phyloP scores from a whole-genome alignment of 768 basidiomycete species.

The Russula emetica region DNA sequence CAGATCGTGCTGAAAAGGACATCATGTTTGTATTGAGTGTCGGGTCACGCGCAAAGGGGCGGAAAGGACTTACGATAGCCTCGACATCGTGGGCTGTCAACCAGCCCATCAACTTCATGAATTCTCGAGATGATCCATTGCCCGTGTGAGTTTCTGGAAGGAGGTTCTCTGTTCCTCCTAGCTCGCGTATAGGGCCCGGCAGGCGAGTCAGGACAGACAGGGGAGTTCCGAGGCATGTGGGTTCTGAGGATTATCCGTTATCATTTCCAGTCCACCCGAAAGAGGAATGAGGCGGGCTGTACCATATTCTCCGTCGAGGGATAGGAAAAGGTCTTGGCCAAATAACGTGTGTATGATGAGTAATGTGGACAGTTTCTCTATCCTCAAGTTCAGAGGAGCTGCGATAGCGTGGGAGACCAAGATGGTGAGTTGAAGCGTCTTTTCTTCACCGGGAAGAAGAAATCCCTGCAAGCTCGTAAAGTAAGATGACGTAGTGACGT shows the following conservation, averaged over 20 bases:
- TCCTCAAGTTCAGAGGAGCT: slow-evolving; percentile 48
- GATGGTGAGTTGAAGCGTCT: slow-evolving; percentile 46
- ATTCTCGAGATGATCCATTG: slow-evolving; percentile 64
- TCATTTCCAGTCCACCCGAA: neutral
- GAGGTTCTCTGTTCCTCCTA: slow-evolving; percentile 45
- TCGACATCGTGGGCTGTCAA: slow-evolving; percentile 54
- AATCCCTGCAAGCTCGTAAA: slow-evolving; percentile 46
- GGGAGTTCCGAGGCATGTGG: slow-evolving; percentile 70
- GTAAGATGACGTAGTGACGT: neutral
- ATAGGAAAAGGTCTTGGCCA: slow-evolving; percentile 72
- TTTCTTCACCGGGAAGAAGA: slow-evolving; percentile 52
- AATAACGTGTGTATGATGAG: slow-evolving; percentile 67
- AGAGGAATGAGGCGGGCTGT: neutral
- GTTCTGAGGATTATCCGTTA: slow-evolving; percentile 42
- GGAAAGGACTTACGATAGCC: slow-evolving; percentile 35
- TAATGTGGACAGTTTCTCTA: slow-evolving; percentile 48
- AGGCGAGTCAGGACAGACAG: slow-evolving; percentile 56
- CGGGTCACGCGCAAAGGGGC: slow-evolving; percentile 5
- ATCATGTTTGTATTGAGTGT: neutral
- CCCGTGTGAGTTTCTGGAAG: slow-evolving; percentile 46
- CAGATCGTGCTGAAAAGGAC: slow-evolving; percentile 42
- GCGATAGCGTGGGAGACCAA: slow-evolving; percentile 52
- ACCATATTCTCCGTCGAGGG: slow-evolving; percentile 66
- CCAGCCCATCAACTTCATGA: slow-evolving; percentile 75
- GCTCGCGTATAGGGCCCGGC: slow-evolving; percentile 53